Evolutionary conservation across 176 grass and related monocot species (phyloP).

Genomic region (Urochloa ruziziensis): DNA sequence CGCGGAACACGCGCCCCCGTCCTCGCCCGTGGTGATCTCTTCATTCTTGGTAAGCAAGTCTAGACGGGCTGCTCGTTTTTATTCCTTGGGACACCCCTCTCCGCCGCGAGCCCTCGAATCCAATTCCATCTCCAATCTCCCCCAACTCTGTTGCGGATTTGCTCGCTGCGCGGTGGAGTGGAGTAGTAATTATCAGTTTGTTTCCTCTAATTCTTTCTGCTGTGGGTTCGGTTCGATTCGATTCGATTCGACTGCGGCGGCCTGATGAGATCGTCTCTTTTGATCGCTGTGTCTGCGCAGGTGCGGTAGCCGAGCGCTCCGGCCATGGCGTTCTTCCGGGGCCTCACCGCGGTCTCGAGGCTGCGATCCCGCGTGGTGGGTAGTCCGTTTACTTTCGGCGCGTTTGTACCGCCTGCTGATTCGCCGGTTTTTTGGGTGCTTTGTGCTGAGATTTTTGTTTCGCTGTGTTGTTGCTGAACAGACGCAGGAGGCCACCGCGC

Average conservation of each 20-base stretch:
- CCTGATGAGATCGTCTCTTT: conserved; percentile 9
- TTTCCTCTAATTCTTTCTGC: background rate
- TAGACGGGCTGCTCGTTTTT: background rate
- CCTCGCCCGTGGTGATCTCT: background rate
- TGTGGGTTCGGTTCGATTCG: background rate
- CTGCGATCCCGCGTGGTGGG: conserved; percentile 74
- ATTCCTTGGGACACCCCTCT: background rate
- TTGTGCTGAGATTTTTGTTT: background rate
- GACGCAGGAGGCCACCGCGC: conserved; percentile 70
- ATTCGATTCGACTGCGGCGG: background rate
- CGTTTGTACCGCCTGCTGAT: background rate
- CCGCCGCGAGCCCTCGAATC: background rate
- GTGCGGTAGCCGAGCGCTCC: conserved; percentile 35
- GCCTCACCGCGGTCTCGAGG: conserved; percentile 56
- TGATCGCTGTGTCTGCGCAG: conserved; percentile 13
- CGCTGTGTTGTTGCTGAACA: conserved; percentile 1
- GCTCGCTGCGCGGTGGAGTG: background rate
- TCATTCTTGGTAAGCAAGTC: conserved; percentile 23
- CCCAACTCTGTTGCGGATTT: background rate
- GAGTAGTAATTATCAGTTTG: background rate
- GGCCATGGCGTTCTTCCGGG: conserved; percentile 75
- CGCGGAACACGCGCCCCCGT: conserved; percentile 10
- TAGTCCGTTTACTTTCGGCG: background rate
- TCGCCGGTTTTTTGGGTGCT: background rate
- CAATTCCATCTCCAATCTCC: background rate